These are phyloP conservation scores for Entonaema liquescens DNA, from an alignment of 495 filamentous ascomycete species.

Conservation along the genomic window DNA sequence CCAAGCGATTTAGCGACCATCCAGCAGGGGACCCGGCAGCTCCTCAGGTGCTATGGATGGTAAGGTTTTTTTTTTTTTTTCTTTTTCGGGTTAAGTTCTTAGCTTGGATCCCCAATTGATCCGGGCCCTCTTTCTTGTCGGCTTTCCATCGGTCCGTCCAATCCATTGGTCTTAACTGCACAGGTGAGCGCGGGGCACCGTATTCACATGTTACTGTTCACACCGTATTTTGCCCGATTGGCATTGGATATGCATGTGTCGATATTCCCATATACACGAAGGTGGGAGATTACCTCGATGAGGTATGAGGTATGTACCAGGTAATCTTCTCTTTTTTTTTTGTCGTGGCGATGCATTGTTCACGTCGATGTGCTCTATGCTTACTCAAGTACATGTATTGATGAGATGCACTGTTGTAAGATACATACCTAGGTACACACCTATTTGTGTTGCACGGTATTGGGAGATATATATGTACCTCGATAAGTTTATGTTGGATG, in stretches of 20 bases:
- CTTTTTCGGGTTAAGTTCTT: slow-evolving; percentile 31
- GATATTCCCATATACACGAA: slow-evolving; percentile 4
- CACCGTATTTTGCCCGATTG: slow-evolving; percentile 38
- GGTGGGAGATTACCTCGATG: slow-evolving; percentile 1
- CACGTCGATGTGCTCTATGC: background rate
- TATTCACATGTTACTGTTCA: slow-evolving; percentile 7
- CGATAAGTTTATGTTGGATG: slow-evolving; percentile 1
- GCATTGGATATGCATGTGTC: slow-evolving; percentile 4
- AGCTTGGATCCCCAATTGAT: slow-evolving; percentile 38
- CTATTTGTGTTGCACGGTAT: background rate
- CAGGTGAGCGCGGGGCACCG: slow-evolving; percentile 33
- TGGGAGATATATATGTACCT: background rate
- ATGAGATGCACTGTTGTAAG: background rate
- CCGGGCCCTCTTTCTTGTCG: slow-evolving; percentile 19
- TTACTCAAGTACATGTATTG: background rate
- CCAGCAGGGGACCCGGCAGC: slow-evolving; percentile 23
- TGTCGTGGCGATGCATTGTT: background rate
- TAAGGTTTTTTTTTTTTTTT: slow-evolving; percentile 14
- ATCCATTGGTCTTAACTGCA: slow-evolving; percentile 3
- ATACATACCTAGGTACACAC: background rate
- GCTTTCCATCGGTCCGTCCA: slow-evolving; percentile 32
- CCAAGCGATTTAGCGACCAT: slow-evolving; percentile 15
- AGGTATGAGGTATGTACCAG: background rate
- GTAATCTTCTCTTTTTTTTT: background rate
- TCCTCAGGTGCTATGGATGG: slow-evolving; percentile 5